Evolutionary conservation across 1,284 basidiomycete species (phyloP).

Genomic region (Ceratobasidium sp.): DNA sequence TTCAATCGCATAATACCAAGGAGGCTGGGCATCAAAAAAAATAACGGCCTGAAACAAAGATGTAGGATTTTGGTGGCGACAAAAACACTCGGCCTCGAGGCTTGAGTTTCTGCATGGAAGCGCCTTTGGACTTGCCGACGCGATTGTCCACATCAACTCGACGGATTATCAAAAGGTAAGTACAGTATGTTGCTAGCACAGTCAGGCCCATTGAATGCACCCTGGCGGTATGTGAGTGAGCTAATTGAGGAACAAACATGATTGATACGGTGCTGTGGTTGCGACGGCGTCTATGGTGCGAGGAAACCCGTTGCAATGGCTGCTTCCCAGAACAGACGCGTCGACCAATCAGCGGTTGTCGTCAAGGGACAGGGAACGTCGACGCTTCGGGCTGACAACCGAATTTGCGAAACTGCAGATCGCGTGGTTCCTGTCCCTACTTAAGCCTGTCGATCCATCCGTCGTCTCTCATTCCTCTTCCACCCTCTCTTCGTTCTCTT

Average conservation of each 20-base stretch:
- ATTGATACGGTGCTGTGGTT: not conserved
- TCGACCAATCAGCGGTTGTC: slow-evolving; percentile 5
- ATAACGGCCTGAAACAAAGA: no score
- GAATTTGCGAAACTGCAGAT: slow-evolving; percentile 40
- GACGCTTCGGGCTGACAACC: slow-evolving; percentile 11
- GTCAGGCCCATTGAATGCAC: no score
- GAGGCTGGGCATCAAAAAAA: no score
- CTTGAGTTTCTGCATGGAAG: no score
- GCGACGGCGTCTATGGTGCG: slow-evolving; percentile 1
- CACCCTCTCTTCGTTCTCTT: slow-evolving; percentile 40
- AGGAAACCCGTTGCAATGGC: slow-evolving; percentile 26
- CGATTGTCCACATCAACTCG: no score
- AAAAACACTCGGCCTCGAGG: no score
- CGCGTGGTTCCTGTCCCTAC: not conserved
- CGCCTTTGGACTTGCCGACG: no score
- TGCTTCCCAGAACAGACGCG: slow-evolving; percentile 15
- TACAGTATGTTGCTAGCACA: no score
- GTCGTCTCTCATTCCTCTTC: slow-evolving; percentile 34
- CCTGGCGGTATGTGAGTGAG: no score
- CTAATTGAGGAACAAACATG: not conserved
- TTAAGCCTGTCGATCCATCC: not conserved
- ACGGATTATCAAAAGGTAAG: no score
- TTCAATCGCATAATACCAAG: no score
- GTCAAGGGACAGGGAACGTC: slow-evolving; percentile 35
- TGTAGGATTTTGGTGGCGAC: no score